Base-by-base conservation (phyloP, 352 stramenopile species). In the Phytophthora parvispora region DNA sequence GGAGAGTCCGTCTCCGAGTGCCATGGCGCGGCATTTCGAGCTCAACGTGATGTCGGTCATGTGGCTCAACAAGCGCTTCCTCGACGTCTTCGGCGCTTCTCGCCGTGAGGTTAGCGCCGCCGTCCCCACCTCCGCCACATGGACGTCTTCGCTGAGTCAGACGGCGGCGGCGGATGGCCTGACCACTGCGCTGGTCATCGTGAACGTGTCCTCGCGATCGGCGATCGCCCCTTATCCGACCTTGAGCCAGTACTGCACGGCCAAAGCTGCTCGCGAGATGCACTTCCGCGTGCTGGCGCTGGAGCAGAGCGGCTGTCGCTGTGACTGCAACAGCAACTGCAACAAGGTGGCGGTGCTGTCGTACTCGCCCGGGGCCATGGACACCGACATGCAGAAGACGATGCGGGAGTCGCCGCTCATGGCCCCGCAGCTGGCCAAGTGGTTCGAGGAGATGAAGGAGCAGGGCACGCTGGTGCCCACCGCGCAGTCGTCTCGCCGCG, bases 181-280 rank as follows among this genome's bases (percentile, higher is more conserved):
- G 34, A 51, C 58, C 7, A 65, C 72, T 31, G 66, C 62, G 25
- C 63, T 74, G 50, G 59, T 92, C 38, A 75, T 97, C 45, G 56
- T 97, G 31, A 97, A 97, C 60, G 77, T 97, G 38, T 94, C 88
- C 31, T 97, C 89, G 27, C 77, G 95, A 22, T 83, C 81, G 32
- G 91, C 79, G 24, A 83, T 97, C 45, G 63, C 92, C 54, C 77
- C 89, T 24, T 94, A 93, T 60, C 63, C 70, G 58, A 92, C 85
- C 7, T 83, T 92, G 56, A 76, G 78, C 15, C 62, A 86, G 20
- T 97, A 97, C 66, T 95, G 87, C 67, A 85, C 80, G 22, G 74
- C 83, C 48, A 97, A 97, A 68, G 85, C 88, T 47, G 91, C 87
- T 32, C 76, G 89, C 27, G 87, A 96, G 60, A 97, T 97, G 91